Conservation (phyloP, 1,139 yeast species). For the Martiniozyma asiatica region DNA sequence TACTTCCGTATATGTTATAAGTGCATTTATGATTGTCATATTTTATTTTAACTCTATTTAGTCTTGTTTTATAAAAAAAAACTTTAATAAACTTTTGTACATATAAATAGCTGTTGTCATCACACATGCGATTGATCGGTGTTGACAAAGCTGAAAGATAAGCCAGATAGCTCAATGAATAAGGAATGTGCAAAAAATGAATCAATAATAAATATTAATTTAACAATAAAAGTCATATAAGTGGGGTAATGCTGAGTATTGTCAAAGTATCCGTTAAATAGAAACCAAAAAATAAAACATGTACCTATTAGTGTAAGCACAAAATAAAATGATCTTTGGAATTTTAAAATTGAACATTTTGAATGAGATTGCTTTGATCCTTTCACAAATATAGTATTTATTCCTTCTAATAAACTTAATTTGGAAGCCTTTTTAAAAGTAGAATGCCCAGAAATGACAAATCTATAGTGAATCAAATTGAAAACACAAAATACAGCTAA, state of each 20-base stretch:
- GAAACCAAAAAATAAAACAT: conserved; percentile 3
- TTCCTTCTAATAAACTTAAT: not conserved
- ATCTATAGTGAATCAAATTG: conserved; percentile 16
- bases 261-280: conserved; percentile 12
- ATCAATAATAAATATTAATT: conserved; percentile 15
- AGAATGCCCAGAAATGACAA: conserved; percentile 9
- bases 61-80: not conserved
- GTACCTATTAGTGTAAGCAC: not conserved
- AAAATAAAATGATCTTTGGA: conserved; percentile 2
- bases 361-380: not conserved
- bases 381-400: conserved; percentile 1
- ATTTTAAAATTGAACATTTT: conserved; percentile 1
- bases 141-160: conserved; percentile 8
- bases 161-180: conserved; percentile 15
- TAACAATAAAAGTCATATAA: conserved; percentile 8
- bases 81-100: not conserved
- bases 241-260: conserved; percentile 6
- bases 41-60: conserved; percentile 8
- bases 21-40: conserved; percentile 2
- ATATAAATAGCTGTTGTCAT: not conserved
- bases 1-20: not conserved
- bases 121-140: conserved; percentile 5
- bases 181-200: conserved; percentile 14
- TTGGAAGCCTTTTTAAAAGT: not conserved
- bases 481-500: conserved; percentile 15